These are phyloP conservation scores for Pseudocercospora fuligena DNA, from an alignment of 2,329 filamentous ascomycete genomes.

Conservation along the genomic window DNA sequence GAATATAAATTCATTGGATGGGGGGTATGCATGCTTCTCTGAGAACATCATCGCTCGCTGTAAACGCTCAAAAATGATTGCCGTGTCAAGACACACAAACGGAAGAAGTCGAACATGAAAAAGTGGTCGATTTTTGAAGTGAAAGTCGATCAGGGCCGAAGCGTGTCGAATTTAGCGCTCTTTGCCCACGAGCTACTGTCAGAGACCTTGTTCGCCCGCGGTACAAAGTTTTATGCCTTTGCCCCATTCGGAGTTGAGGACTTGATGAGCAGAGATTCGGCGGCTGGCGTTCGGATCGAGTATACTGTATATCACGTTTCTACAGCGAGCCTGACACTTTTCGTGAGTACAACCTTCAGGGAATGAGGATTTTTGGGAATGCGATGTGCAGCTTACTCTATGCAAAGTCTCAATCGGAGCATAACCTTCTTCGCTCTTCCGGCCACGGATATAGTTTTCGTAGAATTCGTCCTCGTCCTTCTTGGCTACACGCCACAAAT, in stretches of 20 bases:
- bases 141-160: constrained; percentile 22
- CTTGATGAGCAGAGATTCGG: constrained; percentile 92
- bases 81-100: constrained; percentile 2
- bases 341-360: constrained; percentile 18
- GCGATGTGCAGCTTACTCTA: constrained; percentile 67
- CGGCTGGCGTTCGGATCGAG: constrained; percentile 91
- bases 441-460: constrained; percentile 87
- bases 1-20: background rate
- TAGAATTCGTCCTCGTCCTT: constrained; percentile 98
- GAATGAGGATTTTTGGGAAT: background rate
- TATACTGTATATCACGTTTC: constrained; percentile 98
- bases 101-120: constrained; percentile 3
- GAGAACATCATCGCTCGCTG: constrained; percentile 16
- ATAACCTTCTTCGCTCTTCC: constrained; percentile 93
- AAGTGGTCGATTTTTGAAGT: constrained; percentile 6
- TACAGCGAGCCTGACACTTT: constrained; percentile 77
- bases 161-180: constrained; percentile 17
- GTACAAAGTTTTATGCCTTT: constrained; percentile 97
- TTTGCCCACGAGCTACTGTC: constrained; percentile 42
- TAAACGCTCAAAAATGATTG: constrained; percentile 17
- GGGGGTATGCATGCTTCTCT: constrained; percentile 7
- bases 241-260: constrained; percentile 98
- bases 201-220: constrained; percentile 93
- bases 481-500: constrained; percentile 95
- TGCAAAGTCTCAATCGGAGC: constrained; percentile 94